Base-by-base conservation (phyloP, 2,329 filamentous ascomycete genomes). In the Fusarium luffae region DNA sequence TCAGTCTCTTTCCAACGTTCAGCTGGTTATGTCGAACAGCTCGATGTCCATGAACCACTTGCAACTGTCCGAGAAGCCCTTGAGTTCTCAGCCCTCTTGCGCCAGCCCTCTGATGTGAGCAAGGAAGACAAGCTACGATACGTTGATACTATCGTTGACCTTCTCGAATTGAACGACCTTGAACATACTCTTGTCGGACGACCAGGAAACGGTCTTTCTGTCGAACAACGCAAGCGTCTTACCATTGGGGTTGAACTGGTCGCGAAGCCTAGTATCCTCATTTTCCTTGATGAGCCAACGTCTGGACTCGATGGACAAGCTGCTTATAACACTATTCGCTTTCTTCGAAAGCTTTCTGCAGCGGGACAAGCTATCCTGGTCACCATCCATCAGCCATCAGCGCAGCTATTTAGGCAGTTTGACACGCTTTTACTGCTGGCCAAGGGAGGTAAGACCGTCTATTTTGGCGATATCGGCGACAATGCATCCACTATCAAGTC, bases 21-120 rank as follows among this genome's bases (percentile, higher is more conserved):
- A 71, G 92, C 91, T 0, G 92, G 92, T 21, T 94, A 94, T 72
- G 92, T 91, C 62, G 91, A 94, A 76, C 93, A 96, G 77, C 89
- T 93, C 66, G 93, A 96, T 81, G 84, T 95, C 2, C 93, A 95
- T 74, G 85, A 93, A 54, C 83, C 88, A 2, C 91, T 87, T 0
- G 86, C 90, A 2, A 95, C 93, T 0, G 92, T 94, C 5, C 86
- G 92, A 14, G 92, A 95, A 77, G 91, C 92, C 1, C 83, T 95
- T 6, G 86, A 88, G 61, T 94, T 95, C 76, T 92, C 88, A 54
- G 92, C 92, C 4, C 78, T 92, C 1, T 84, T 95, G 13, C 88
- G 93, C 52, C 93, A 95, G 75, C 88, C 88, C 18, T 87, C 86
- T 10, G 83, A 89, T 27, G 84, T 89, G 2, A 81, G 90, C 0